Base-by-base conservation (phyloP, 192 early-diverging fungal species). In the Fimicolochytrium jonesii region DNA sequence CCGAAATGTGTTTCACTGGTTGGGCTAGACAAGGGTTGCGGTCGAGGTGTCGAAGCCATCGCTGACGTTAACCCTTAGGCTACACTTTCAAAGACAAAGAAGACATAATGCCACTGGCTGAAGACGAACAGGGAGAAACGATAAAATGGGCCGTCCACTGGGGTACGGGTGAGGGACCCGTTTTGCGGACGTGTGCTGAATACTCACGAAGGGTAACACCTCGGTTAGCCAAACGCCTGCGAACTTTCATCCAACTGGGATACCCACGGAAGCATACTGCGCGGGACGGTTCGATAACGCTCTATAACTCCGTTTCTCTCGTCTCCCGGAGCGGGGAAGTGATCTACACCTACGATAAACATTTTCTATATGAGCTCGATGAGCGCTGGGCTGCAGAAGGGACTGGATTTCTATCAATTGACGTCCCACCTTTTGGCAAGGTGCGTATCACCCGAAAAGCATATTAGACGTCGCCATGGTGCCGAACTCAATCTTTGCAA, bases 1-100 rank as follows among this genome's bases (percentile, higher is more conserved):
- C 90, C 3, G 90, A 92, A 65, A 78, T 92, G 85, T 80, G 81
- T 4, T 90, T 91, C 60, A 79, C 88, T 32, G 88, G 86, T 86
- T 73, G n/a, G 39, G n/a, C n/a, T 13, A 28, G 18, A 34, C 2
- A 11, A 5, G 26, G 45, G 9, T 5, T 18, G 59, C 22, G 18
- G 20, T 11, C 29, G 17, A 23, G 29, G 6, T 4, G 3, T 10
- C 43, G 31, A 49, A 61, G 25, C 33, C 39, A 4, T 36, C 11
- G 10, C 7, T 6, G 7, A 26, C 22, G 34, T 30, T 59, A 31
- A 36, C 6, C 20, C 34, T 43, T 43, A 85, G 88, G 88, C 20
- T 92, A 92, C 68, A 71, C 68, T 11, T 92, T 92, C 56, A 71
- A 61, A 26, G 69, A 49, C 23, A 56, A 66, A 29, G 68, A 77